These are phyloP conservation scores for Magnusiomyces ingens DNA, from an alignment of 1,139 yeast species.

Conservation along the genomic window DNA sequence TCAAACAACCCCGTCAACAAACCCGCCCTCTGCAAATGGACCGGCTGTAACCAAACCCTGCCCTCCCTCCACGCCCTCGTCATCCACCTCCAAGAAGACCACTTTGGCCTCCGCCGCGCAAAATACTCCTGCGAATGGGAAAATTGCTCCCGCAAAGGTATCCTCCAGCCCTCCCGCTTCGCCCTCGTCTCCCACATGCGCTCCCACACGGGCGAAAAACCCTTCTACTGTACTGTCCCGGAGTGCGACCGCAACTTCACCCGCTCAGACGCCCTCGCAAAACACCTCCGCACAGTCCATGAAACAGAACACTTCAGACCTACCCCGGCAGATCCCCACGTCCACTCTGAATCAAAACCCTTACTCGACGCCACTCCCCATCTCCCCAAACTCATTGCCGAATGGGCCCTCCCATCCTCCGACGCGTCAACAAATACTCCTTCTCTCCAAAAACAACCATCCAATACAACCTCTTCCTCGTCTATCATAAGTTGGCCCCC, in stretches of 20 bases:
- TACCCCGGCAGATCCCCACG: conserved; percentile 8
- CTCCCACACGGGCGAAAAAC: conserved; percentile 58
- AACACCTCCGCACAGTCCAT: conserved; percentile 59
- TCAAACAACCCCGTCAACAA: conserved; percentile 6
- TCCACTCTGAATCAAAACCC: conserved; percentile 11
- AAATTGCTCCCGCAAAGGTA: conserved; percentile 49
- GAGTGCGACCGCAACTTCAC: conserved; percentile 60
- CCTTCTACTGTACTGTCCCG: conserved; percentile 61
- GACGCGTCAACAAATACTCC: neutral
- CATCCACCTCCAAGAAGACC: conserved; percentile 35
- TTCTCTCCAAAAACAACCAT: conserved; percentile 6
- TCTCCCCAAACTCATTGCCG: conserved; percentile 8
- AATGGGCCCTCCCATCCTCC: neutral
- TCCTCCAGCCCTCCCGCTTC: conserved; percentile 51
- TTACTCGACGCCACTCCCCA: conserved; percentile 11
- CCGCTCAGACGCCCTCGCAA: conserved; percentile 54
- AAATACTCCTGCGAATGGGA: conserved; percentile 59
- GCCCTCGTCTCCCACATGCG: conserved; percentile 58
- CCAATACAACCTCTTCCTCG: neutral
- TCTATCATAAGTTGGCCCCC: neutral
- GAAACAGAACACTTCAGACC: conserved; percentile 35
- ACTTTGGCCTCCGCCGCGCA: conserved; percentile 35
- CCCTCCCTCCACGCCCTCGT: conserved; percentile 34
- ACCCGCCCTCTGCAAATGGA: conserved; percentile 35
- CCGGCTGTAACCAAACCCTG: conserved; percentile 29